Conservation (phyloP, 805 yeast species). For the Metschnikowia santaceciliae region DNA sequence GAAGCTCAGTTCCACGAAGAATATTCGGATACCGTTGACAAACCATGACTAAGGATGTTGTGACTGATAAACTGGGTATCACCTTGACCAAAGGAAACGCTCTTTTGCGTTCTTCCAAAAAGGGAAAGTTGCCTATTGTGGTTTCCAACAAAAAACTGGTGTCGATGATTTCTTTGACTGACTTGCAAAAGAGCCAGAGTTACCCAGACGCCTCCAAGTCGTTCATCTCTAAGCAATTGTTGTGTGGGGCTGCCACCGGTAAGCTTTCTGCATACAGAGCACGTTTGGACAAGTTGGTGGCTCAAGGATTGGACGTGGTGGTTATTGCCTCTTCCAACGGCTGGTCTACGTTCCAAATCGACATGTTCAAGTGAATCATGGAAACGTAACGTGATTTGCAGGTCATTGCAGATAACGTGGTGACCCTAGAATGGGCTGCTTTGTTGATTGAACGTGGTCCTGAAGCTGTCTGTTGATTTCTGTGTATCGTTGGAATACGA, state of each 20-base stretch:
- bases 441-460: conserved; percentile 46
- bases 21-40: conserved; percentile 55
- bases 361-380: conserved; percentile 92
- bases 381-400: conserved; percentile 70
- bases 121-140: conserved; percentile 95
- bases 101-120: conserved; percentile 85
- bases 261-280: conserved; percentile 84
- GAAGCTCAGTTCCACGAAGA: conserved; percentile 94
- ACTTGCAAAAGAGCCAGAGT: conserved; percentile 90
- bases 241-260: conserved; percentile 99
- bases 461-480: no score
- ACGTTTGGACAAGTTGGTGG: conserved; percentile 80
- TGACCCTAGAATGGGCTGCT: conserved; percentile 98
- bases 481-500: no score
- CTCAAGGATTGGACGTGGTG: conserved; percentile 96
- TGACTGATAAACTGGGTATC: conserved; percentile 81
- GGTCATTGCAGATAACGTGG: conserved; percentile 97
- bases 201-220: conserved; percentile 96
- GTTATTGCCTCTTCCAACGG: conserved; percentile 96
- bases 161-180: conserved; percentile 90
- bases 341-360: conserved; percentile 89
- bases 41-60: conserved; percentile 86
- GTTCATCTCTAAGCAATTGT: conserved; percentile 85
- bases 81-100: conserved; percentile 84
- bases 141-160: conserved; percentile 73